phyloP scores from a whole-genome alignment of 441 rosid genomes.

The Populus tomentosa region DNA sequence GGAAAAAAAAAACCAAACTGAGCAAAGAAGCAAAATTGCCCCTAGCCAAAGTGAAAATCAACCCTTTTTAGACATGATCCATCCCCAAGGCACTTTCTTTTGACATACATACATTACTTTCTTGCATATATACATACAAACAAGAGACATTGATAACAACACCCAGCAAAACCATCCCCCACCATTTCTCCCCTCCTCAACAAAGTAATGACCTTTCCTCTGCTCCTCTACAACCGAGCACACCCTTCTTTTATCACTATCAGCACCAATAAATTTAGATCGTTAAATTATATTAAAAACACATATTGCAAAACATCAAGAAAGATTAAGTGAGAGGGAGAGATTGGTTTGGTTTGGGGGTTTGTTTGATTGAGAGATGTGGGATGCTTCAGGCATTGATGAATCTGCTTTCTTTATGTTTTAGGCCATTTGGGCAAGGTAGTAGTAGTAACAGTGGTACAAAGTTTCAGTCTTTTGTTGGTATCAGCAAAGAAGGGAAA shows the following conservation, averaged over 20 bases:
- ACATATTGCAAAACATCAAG: constrained; percentile 9
- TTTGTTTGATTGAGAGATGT: constrained; percentile 57
- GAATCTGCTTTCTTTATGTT: constrained; percentile 78
- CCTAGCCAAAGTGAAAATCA: too few relatives aligned
- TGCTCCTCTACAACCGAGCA: constrained; percentile 76
- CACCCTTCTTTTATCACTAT: constrained; percentile 26
- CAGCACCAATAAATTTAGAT: constrained; percentile 9
- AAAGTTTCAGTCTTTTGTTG: constrained; percentile 19
- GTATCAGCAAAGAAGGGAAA: constrained; percentile 45
- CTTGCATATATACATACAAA: neutral
- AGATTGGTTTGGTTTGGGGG: constrained; percentile 20
- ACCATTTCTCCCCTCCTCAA: constrained; percentile 13
- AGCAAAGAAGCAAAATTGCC: too few relatives aligned
- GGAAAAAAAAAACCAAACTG: too few relatives aligned
- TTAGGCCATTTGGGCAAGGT: constrained; percentile 64
- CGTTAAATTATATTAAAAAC: neutral
- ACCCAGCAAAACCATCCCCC: constrained; percentile 15
- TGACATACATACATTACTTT: neutral
- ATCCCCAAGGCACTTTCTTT: neutral
- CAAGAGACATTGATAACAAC: constrained; percentile 11
- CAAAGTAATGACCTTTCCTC: constrained; percentile 28
- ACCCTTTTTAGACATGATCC: too few relatives aligned
- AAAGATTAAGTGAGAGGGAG: neutral
- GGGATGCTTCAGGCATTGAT: constrained; percentile 87
- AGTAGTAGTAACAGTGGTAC: constrained; percentile 7